Evolutionary conservation across 2,329 filamentous ascomycete species (phyloP).

Genomic region (Chrysosporium keratinophilum): DNA sequence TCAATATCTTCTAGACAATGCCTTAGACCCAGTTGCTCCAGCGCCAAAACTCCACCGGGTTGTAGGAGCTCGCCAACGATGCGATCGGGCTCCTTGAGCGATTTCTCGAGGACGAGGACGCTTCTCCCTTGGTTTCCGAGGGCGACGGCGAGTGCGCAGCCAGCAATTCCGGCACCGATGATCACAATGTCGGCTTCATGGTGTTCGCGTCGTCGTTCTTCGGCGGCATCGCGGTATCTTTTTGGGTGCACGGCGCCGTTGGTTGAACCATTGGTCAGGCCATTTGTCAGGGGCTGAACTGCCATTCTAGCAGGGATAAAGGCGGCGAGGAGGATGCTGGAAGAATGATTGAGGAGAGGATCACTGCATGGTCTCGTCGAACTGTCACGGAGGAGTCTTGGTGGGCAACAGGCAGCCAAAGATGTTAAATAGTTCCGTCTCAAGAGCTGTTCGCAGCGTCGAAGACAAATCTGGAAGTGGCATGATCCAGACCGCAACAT

Average conservation of each 20-base stretch:
- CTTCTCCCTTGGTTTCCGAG: constrained; percentile 82
- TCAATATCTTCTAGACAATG: constrained; percentile 86
- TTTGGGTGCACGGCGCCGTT: constrained; percentile 7
- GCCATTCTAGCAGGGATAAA: neutral
- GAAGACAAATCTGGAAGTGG: neutral
- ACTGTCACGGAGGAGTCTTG: neutral
- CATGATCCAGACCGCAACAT: neutral
- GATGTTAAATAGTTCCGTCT: too few species aligned
- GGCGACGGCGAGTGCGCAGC: constrained; percentile 73
- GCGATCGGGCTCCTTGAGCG: constrained; percentile 81
- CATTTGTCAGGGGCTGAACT: neutral
- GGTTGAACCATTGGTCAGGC: constrained; percentile 46
- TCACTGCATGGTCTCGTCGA: neutral
- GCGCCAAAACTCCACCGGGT: constrained; percentile 73
- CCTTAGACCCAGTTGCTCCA: constrained; percentile 67
- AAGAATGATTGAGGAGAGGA: neutral
- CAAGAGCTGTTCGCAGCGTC: neutral
- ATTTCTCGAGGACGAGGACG: constrained; percentile 80
- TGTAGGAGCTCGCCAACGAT: constrained; percentile 95
- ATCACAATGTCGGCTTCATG: constrained; percentile 74
- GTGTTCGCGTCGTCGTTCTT: constrained; percentile 43
- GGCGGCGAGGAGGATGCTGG: neutral
- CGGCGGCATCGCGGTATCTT: constrained; percentile 20
- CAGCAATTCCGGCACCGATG: constrained; percentile 81
- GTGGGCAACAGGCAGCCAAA: too few species aligned